A percentile compares a stretch with the other conserved stretches of the same genome.
phyloP scores from a whole-genome alignment of 345 rosid species.

The Atalantia buxifolia region DNA sequence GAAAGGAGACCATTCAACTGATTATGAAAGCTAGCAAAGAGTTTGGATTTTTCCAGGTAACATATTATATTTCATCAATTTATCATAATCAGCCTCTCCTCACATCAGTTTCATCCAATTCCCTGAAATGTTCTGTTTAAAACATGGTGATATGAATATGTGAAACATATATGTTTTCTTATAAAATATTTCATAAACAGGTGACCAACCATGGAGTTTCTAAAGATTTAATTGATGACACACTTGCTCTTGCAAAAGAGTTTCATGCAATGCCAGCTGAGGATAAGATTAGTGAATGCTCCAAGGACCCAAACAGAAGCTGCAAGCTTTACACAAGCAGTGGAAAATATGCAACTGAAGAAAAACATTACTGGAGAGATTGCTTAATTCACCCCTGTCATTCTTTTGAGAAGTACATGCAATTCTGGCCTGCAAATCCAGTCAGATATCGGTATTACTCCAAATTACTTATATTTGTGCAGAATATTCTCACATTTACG shows the following conservation, averaged over 20 bases:
- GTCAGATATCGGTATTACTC: slow-evolving; percentile 11
- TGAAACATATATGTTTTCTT: neutral
- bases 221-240: slow-evolving; percentile 18
- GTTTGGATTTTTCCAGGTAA: slow-evolving; percentile 39
- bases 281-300: slow-evolving; percentile 20
- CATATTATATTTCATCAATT: neutral
- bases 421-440: slow-evolving; percentile 28
- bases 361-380: slow-evolving; percentile 34
- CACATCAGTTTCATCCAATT: neutral
- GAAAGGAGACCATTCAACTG: slow-evolving; percentile 6
- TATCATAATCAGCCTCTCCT: neutral
- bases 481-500: neutral
- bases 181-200: slow-evolving; percentile 14
- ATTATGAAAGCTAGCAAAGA: slow-evolving; percentile 35
- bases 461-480: neutral
- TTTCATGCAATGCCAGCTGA: slow-evolving; percentile 30
- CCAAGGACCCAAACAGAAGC: slow-evolving; percentile 23
- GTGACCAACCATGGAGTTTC: slow-evolving; percentile 37
- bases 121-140: neutral
- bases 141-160: neutral
- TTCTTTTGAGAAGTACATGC: slow-evolving; percentile 17
- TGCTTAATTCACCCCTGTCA: slow-evolving; percentile 18
- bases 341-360: slow-evolving; percentile 10
- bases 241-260: slow-evolving; percentile 22
- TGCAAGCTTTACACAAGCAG: slow-evolving; percentile 34